A percentile compares a stretch with the other conserved stretches of the same genome.
These are phyloP conservation scores for Actinomortierella wolfii DNA, from an alignment of 371 early-diverging fungal genomes.

Conservation along the genomic window DNA sequence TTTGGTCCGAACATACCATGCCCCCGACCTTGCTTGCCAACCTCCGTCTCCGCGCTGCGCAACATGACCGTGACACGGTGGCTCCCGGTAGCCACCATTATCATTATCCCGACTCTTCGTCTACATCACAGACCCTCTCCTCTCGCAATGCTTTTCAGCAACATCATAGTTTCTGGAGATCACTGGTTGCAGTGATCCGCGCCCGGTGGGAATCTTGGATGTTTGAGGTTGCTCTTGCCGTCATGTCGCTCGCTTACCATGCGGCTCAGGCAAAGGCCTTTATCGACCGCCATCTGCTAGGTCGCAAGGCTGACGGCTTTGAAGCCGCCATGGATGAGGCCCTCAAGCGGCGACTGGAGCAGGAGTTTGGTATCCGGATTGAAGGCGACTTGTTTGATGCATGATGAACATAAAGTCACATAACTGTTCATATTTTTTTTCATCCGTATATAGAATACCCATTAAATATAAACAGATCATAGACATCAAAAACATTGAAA, in stretches of 20 bases:
- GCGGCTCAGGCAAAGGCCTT: slow-evolving; percentile 52
- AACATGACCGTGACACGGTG: slow-evolving; percentile 5
- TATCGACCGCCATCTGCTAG: slow-evolving; percentile 43
- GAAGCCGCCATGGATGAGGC: slow-evolving; percentile 74
- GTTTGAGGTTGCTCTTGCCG: slow-evolving; percentile 64
- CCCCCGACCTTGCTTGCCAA: slow-evolving; percentile 1
- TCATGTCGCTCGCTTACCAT: slow-evolving; percentile 67
- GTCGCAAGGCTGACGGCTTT: slow-evolving; percentile 57
- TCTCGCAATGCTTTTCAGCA: slow-evolving; percentile 7
- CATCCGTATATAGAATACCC: too few relatives aligned
- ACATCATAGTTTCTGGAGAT: slow-evolving; percentile 19
- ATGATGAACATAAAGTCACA: slow-evolving; percentile 15
- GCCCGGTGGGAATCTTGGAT: slow-evolving; percentile 33
- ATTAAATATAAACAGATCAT: too few relatives aligned
- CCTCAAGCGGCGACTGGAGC: slow-evolving; percentile 63
- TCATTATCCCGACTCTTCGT: neutral
- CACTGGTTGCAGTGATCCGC: slow-evolving; percentile 15
- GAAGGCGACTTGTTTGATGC: slow-evolving; percentile 74
- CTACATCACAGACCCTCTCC: neutral
- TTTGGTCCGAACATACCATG: slow-evolving; percentile 18
- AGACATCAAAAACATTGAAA: too few relatives aligned
- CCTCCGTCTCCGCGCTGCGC: neutral
- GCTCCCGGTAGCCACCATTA: slow-evolving; percentile 15
- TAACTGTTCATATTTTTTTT: neutral
- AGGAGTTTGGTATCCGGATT: slow-evolving; percentile 69